Conservation (phyloP, 257 asterid species). For the Rauvolfia tetraphylla region DNA sequence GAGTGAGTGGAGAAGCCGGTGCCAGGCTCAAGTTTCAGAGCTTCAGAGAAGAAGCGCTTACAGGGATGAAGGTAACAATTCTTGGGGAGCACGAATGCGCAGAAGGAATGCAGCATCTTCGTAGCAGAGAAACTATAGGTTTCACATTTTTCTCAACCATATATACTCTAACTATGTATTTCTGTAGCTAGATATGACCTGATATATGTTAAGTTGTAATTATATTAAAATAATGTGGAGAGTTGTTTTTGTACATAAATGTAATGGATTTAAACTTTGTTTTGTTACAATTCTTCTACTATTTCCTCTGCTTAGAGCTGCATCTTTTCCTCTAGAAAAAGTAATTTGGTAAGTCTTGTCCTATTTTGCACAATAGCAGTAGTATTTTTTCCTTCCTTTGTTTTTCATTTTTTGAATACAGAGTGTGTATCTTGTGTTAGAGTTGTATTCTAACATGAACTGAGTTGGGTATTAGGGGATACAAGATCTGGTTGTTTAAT, state of each 20-base stretch:
- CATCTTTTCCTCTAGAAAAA: background rate
- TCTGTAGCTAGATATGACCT: background rate
- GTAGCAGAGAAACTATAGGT: background rate
- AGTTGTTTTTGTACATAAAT: conserved; percentile 2
- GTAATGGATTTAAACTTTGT: no score
- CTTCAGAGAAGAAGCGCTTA: conserved; percentile 53
- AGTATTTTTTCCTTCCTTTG: no score
- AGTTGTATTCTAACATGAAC: no score
- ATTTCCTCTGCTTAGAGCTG: background rate
- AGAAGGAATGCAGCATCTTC: conserved; percentile 38
- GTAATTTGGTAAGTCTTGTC: no score
- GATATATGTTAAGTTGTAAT: background rate
- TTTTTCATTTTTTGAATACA: no score
- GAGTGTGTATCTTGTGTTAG: no score
- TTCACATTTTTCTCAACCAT: no score
- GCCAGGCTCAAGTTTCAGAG: conserved; percentile 73
- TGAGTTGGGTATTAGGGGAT: no score
- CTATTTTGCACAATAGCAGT: no score
- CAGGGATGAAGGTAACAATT: conserved; percentile 43
- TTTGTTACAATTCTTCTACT: no score
- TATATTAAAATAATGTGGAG: background rate
- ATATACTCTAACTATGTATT: background rate
- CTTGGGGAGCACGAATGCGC: conserved; percentile 82
- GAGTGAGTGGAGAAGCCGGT: conserved; percentile 57
- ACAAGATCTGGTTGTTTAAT: no score